Evolutionary conservation across 1,284 basidiomycete genomes (phyloP), one percentile per base, ranked within the genome.

Genomic region (Pholiota adiposa): DNA sequence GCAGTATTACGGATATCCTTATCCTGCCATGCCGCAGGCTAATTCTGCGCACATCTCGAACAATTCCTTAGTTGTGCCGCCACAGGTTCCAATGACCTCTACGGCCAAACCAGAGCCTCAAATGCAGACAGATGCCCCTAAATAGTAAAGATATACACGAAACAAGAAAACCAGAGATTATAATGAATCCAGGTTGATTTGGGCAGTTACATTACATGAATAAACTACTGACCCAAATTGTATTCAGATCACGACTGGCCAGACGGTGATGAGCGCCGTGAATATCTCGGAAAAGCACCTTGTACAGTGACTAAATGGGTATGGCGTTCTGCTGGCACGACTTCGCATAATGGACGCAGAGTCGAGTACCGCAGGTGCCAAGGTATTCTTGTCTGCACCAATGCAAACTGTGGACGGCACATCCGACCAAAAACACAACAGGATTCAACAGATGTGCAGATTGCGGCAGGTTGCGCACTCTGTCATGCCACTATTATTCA

Each of bases 241-340:
- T 11, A 31, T 11, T 31, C 11, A 31, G 29, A 31, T 31, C 29
- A 4, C 29, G 43, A 46, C 5, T 46, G 43, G 43, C 43, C 43
- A 4, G 19, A 46, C 25, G 43, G 43, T 25, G 43, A 46, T 19
- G 21, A 46, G 25, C 43, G 43, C 19, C 43, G 43, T 25, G 43
- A 46, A 16, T 46, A 19, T 19, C 19, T 25, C 2, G 18, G 18
- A 25, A 12, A 25, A 12, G 21, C 5, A 9, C 43, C 16, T 2
- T 9, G 6, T 19, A 43, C 23, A 21, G 43, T 50, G 6, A 56
- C 44, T 9, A 56, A 56, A 50, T 56, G 54, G 46, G 54, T 27
- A 27, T 56, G 43, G 33, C 43, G 54, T 3, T 56, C 54, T 3
- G 19, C 3, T 31, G 54, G 54, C 19, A 31, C 4, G 11, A 31